Percentiles rank a stretch among this genome's conserved stretches.
These are phyloP conservation scores for Pterocarpus macrocarpus DNA, from an alignment of 306 rosid species.

Conservation along the genomic window DNA sequence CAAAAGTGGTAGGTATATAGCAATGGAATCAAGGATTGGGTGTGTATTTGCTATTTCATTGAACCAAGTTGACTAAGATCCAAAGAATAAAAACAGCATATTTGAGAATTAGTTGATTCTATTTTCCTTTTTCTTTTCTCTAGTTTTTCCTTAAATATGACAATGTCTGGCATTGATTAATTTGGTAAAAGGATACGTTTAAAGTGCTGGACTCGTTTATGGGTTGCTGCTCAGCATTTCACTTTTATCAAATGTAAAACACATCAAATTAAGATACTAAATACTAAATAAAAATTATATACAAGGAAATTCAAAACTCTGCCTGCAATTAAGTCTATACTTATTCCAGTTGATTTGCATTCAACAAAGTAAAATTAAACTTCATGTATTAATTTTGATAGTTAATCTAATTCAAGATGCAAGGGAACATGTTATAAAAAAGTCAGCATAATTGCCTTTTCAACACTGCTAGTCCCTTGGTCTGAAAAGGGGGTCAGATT, in stretches of 20 bases:
- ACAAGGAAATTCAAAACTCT: background rate
- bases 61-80: slow-evolving; percentile 22
- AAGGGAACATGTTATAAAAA: background rate
- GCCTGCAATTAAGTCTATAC: too few relatives aligned
- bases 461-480: background rate
- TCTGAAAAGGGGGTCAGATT: background rate
- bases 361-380: too few relatives aligned
- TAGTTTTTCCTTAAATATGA: background rate
- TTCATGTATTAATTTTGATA: background rate
- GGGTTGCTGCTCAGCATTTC: background rate
- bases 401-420: background rate
- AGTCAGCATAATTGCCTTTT: background rate
- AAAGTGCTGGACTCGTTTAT: too few relatives aligned
- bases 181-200: too few relatives aligned
- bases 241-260: too few relatives aligned
- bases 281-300: too few relatives aligned
- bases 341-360: too few relatives aligned
- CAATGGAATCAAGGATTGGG: slow-evolving; percentile 27
- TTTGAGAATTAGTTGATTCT: background rate
- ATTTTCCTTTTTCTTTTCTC: background rate
- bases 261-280: too few relatives aligned
- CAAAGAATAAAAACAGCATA: background rate
- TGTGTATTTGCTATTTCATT: background rate
- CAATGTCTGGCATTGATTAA: background rate
- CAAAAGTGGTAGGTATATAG: slow-evolving; percentile 4